These are phyloP conservation scores for Epithele typhae DNA, from an alignment of 768 basidiomycete genomes.

Conservation along the genomic window DNA sequence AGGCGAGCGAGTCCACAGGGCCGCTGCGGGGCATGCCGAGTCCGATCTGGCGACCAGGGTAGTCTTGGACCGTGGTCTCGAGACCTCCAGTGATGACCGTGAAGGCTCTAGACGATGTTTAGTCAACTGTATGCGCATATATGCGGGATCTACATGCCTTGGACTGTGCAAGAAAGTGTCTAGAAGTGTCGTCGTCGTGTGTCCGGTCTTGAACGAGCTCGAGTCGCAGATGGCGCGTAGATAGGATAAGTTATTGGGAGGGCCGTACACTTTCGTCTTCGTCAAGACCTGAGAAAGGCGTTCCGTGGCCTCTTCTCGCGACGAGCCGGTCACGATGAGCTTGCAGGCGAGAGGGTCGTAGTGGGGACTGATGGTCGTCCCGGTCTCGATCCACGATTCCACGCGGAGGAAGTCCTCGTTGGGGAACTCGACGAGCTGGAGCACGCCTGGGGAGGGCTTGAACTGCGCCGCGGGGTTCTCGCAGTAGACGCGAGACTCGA, in stretches of 20 bases:
- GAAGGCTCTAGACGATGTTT: conserved; percentile 33
- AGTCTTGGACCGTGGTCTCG: conserved; percentile 55
- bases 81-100: conserved; percentile 53
- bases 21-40: conserved; percentile 61
- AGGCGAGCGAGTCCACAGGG: conserved; percentile 58
- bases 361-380: conserved; percentile 45
- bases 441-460: conserved; percentile 53
- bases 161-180: conserved; percentile 39
- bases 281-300: conserved; percentile 38
- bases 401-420: conserved; percentile 49
- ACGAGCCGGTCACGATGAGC: conserved; percentile 46
- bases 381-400: conserved; percentile 52
- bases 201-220: conserved; percentile 36
- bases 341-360: conserved; percentile 62
- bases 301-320: conserved; percentile 41
- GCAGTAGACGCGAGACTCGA: conserved; percentile 58
- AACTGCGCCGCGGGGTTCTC: conserved; percentile 59
- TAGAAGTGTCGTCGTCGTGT: conserved; percentile 47
- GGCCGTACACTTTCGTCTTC: conserved; percentile 44
- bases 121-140: conserved; percentile 5
- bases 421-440: conserved; percentile 49
- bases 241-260: conserved; percentile 56
- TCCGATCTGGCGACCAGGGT: conserved; percentile 47
- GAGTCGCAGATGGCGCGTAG: conserved; percentile 40
- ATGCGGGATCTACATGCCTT: conserved; percentile 33